phyloP scores from a whole-genome alignment of 75 land plant genomes.

The Larix kaempferi region DNA sequence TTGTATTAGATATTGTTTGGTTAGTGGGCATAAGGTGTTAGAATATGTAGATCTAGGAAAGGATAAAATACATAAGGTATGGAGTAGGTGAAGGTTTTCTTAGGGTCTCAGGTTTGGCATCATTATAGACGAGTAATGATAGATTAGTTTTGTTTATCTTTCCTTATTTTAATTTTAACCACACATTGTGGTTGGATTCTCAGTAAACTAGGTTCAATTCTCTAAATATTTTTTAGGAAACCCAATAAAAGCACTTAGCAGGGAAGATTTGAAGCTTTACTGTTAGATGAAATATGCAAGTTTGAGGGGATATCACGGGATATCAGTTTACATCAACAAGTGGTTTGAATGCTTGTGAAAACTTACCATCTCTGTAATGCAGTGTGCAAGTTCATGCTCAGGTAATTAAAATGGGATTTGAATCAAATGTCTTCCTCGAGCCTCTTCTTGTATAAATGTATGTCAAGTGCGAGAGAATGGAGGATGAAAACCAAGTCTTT shows the following conservation, averaged over 20 bases:
- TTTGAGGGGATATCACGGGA: no score
- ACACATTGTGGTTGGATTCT: neutral
- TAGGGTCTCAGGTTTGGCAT: neutral
- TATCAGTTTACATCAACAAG: no score
- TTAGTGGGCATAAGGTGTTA: conserved; percentile 65
- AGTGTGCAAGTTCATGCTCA: no score
- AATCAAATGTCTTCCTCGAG: no score
- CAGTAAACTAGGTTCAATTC: neutral
- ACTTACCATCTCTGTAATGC: no score
- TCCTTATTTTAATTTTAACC: neutral
- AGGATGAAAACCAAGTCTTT: no score
- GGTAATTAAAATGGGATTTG: no score
- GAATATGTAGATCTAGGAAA: conserved; percentile 54
- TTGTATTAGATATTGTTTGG: conserved; percentile 61
- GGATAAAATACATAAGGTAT: conserved; percentile 47
- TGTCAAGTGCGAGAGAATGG: no score
- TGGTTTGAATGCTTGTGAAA: no score
- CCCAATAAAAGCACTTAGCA: neutral
- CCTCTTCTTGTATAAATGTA: no score
- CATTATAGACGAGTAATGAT: neutral
- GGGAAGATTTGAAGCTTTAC: no score
- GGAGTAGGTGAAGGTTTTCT: neutral
- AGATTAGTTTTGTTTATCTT: neutral
- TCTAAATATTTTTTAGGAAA: neutral
- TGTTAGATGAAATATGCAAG: no score